phyloP scores from a whole-genome alignment of 768 basidiomycete genomes.

The Coprinopsis sp. region DNA sequence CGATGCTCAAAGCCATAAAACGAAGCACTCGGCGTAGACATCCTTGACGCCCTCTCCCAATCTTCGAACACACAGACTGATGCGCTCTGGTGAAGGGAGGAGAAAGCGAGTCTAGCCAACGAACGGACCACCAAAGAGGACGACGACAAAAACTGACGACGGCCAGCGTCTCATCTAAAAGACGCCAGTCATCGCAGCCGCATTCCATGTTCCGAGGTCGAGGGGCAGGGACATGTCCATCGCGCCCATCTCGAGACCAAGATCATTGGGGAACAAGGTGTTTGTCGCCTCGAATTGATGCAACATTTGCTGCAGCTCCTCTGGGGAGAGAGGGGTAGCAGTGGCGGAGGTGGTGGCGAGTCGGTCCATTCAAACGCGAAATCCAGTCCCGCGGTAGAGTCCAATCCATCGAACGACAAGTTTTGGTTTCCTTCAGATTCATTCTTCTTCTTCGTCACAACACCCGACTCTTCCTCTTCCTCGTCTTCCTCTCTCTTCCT shows the following conservation, averaged over 20 bases:
- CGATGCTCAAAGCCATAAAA: background rate
- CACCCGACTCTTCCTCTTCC: conserved; percentile 4
- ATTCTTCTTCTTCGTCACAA: conserved; percentile 9
- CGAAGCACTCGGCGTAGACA: background rate
- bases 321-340: conserved; percentile 12
- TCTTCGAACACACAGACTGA: background rate
- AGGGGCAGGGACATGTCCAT: background rate
- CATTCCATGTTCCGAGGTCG: conserved; percentile 1
- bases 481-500: conserved; percentile 12
- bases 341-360: conserved; percentile 17
- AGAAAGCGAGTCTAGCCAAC: background rate
- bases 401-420: conserved; percentile 5
- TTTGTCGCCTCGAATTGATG: conserved; percentile 14
- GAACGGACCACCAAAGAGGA: background rate
- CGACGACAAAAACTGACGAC: background rate
- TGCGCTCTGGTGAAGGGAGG: background rate
- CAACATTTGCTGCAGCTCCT: conserved; percentile 20
- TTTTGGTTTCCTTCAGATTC: background rate
- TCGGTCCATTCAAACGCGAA: conserved; percentile 13
- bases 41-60: background rate
- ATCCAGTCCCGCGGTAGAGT: conserved; percentile 2
- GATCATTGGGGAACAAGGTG: conserved; percentile 9
- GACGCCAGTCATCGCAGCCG: background rate
- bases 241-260: conserved; percentile 11
- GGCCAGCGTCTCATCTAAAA: background rate